phyloP scores from a whole-genome alignment of 2,329 filamentous ascomycete genomes.

The Zalaria obscura region DNA sequence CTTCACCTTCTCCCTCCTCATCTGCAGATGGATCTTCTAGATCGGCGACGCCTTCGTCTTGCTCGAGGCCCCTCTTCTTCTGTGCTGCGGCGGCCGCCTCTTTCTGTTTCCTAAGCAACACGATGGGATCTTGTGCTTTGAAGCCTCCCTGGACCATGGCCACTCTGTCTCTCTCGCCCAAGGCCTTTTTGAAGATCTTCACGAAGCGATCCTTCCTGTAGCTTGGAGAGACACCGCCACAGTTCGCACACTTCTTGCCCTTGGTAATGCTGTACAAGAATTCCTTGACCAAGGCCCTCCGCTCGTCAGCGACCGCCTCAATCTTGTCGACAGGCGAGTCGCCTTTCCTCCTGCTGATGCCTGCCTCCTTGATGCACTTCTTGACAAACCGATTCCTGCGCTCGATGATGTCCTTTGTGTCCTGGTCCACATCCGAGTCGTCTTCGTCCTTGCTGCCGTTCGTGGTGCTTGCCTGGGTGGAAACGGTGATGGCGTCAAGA shows the following conservation, averaged over 20 bases:
- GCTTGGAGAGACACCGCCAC: conserved; percentile 56
- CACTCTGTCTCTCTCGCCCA: conserved; percentile 59
- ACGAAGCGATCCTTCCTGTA: conserved; percentile 84
- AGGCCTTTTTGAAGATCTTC: conserved; percentile 81
- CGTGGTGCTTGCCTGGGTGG: conserved; percentile 9
- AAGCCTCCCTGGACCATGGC: conserved; percentile 61
- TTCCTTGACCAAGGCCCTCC: conserved; percentile 62
- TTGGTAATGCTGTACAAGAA: conserved; percentile 63
- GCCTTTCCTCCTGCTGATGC: conserved; percentile 26
- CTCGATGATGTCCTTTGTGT: conserved; percentile 41
- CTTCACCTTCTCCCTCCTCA: conserved; percentile 16
- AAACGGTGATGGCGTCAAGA: conserved; percentile 30
- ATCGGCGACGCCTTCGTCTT: conserved; percentile 59
- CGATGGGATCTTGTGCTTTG: conserved; percentile 55
- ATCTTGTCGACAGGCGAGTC: conserved; percentile 52
- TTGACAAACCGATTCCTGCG: conserved; percentile 57
- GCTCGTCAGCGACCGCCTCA: conserved; percentile 65
- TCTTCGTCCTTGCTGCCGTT: conserved; percentile 40
- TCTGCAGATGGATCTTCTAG: conserved; percentile 38
- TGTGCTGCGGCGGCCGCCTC: conserved; percentile 26
- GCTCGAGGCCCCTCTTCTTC: conserved; percentile 31
- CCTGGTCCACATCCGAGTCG: conserved; percentile 45
- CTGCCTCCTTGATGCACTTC: conserved; percentile 50
- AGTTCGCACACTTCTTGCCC: conserved; percentile 55
- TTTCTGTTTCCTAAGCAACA: conserved; percentile 38